Conservation (phyloP, 805 yeast species). For the Yueomyces sinensis region DNA sequence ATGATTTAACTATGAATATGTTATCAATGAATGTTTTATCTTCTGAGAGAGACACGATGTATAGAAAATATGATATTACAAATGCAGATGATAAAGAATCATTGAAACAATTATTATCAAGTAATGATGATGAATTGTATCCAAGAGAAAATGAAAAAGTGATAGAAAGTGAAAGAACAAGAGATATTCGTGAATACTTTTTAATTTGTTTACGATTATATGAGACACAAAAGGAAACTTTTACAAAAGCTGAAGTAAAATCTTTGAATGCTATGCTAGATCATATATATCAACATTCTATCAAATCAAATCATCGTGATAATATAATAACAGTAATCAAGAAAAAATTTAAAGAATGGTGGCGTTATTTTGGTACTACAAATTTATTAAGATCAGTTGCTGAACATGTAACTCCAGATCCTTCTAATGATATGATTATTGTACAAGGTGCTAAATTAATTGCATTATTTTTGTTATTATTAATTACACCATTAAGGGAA, state of each 20-base stretch:
- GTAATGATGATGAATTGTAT: background rate
- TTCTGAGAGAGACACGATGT: background rate
- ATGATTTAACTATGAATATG: background rate
- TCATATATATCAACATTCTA: background rate
- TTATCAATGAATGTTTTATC: too few species aligned
- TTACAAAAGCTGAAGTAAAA: background rate
- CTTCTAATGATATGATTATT: background rate
- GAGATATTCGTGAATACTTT: background rate
- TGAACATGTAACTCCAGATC: background rate
- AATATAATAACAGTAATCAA: background rate
- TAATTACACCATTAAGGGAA: background rate
- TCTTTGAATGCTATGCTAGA: background rate
- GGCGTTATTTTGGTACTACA: background rate
- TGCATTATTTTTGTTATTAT: background rate
- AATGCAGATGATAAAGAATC: background rate
- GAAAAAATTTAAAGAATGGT: background rate
- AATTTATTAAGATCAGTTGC: background rate
- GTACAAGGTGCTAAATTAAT: background rate
- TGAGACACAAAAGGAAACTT: background rate
- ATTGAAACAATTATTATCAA: background rate
- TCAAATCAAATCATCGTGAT: background rate
- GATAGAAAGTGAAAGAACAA: background rate
- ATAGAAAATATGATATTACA: background rate
- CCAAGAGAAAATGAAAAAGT: background rate
- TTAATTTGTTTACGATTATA: background rate